phyloP scores from a whole-genome alignment of 2,329 filamentous ascomycete genomes.

The Aspergillus oerlinghausenensis region DNA sequence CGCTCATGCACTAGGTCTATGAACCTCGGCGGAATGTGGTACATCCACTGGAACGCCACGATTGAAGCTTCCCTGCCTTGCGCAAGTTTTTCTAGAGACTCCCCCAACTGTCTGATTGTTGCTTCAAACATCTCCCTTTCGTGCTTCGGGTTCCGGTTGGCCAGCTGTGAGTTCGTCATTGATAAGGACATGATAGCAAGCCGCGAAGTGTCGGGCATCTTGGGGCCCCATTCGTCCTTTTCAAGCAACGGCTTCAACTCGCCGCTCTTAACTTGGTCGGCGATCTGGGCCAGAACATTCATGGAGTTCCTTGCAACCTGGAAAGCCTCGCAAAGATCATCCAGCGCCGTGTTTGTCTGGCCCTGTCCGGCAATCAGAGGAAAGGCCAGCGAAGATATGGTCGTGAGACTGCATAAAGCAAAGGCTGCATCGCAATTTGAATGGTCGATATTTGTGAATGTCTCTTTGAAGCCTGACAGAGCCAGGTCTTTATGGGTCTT shows the following conservation, averaged over 20 bases:
- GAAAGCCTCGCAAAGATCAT: constrained; percentile 30
- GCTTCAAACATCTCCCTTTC: constrained; percentile 23
- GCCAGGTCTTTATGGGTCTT: constrained; percentile 25
- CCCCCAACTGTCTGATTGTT: constrained; percentile 24
- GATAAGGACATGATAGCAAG: constrained; percentile 25
- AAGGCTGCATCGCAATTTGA: constrained; percentile 34
- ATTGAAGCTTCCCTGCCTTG: constrained; percentile 26
- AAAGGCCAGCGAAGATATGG: constrained; percentile 32
- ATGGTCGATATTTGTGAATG: constrained; percentile 16
- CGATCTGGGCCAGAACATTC: constrained; percentile 19
- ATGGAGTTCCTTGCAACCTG: constrained; percentile 27
- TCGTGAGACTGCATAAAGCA: constrained; percentile 30
- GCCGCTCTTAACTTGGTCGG: constrained; percentile 20
- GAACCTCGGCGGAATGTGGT: constrained; percentile 59
- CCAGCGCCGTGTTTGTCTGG: constrained; percentile 14
- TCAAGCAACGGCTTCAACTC: constrained; percentile 25
- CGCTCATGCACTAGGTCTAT: constrained; percentile 39
- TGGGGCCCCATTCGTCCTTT: constrained; percentile 18
- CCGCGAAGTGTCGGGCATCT: constrained; percentile 33
- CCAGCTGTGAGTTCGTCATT: constrained; percentile 21
- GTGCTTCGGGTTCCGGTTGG: constrained; percentile 18
- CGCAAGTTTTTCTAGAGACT: constrained; percentile 25
- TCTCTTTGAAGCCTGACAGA: constrained; percentile 20
- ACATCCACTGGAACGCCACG: constrained; percentile 53
- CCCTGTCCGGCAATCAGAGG: constrained; percentile 11